These are phyloP conservation scores for Acer yangbiense DNA, from an alignment of 345 rosid species.

Conservation along the genomic window DNA sequence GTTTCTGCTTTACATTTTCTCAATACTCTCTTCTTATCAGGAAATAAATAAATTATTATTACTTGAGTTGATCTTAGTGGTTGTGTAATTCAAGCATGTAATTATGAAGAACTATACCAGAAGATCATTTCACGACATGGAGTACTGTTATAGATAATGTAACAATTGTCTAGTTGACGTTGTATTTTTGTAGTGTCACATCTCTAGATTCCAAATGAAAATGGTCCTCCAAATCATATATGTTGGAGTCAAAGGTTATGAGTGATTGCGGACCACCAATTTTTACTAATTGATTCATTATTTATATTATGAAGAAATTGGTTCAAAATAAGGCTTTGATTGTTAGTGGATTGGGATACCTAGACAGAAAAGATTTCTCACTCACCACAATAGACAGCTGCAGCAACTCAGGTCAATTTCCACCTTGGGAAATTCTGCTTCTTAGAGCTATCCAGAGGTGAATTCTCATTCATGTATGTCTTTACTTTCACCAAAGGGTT, in stretches of 20 bases:
- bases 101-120: background rate
- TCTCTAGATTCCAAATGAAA: background rate
- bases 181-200: background rate
- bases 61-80: background rate
- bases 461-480: background rate
- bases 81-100: background rate
- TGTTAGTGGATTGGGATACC: background rate
- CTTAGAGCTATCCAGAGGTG: background rate
- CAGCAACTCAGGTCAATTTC: slow-evolving; percentile 1
- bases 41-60: background rate
- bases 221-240: background rate
- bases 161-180: background rate
- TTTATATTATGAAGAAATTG: background rate
- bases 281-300: background rate
- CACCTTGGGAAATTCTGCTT: background rate
- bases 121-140: background rate
- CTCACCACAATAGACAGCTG: background rate
- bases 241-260: background rate
- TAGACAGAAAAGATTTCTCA: slow-evolving; percentile 2
- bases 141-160: background rate
- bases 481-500: background rate
- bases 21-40: background rate
- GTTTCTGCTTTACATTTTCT: background rate
- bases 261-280: background rate
- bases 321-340: background rate